A percentile compares a stretch with the other conserved stretches of the same genome.
phyloP scores from a whole-genome alignment of 73 alveolate genomes.

The Durusdinium trenchii region DNA sequence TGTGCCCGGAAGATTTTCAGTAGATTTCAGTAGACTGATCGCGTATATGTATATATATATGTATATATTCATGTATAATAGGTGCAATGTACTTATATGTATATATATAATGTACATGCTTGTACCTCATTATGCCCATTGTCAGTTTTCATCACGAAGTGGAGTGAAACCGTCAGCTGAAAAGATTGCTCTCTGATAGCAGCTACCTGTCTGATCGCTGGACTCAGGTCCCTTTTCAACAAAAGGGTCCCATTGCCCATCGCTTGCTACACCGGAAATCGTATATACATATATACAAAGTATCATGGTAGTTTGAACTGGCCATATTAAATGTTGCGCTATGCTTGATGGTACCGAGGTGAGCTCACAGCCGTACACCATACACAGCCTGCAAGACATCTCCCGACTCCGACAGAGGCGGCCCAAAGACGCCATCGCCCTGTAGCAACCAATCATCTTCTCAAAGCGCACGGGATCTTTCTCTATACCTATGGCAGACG shows the following conservation, averaged over 20 bases:
- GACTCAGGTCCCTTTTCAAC: too few relatives aligned
- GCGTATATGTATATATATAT: not conserved
- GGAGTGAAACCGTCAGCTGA: not conserved
- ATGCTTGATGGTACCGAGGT: too few relatives aligned
- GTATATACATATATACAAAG: not conserved
- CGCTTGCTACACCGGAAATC: too few relatives aligned
- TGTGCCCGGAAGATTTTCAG: not conserved
- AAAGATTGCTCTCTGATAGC: too few relatives aligned
- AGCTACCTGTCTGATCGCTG: too few relatives aligned
- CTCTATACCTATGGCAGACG: not conserved
- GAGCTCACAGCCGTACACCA: not conserved
- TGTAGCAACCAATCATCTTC: slow-evolving; percentile 31
- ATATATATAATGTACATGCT: not conserved
- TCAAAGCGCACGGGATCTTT: slow-evolving; percentile 13
- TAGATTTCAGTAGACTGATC: not conserved
- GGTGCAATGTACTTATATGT: not conserved
- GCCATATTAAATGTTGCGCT: too few relatives aligned
- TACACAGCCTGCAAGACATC: not conserved
- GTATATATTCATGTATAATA: not conserved
- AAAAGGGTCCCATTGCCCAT: too few relatives aligned
- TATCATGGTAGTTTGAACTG: not conserved
- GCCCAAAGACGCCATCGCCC: not conserved
- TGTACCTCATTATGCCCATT: too few relatives aligned
- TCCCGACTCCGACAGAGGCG: not conserved
- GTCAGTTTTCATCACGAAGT: too few relatives aligned